Evolutionary conservation across 148 eudicot genomes (phyloP).

Genomic region (Heliamphora exappendiculata): DNA sequence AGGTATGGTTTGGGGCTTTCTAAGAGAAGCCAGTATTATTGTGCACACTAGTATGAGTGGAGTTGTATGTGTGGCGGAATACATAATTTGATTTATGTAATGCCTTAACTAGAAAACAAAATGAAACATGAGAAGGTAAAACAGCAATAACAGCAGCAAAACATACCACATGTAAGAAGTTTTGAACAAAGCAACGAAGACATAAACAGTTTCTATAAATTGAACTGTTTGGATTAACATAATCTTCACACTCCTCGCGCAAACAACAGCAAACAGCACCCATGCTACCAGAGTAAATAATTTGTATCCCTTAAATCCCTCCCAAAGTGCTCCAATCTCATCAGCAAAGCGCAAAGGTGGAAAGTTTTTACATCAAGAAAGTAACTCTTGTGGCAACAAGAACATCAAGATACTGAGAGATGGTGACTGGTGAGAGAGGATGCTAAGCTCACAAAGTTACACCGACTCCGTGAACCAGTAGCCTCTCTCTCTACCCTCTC

Average conservation of each 20-base stretch:
- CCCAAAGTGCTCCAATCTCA: conserved; percentile 17
- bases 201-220: conserved; percentile 73
- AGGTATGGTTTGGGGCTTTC: not conserved
- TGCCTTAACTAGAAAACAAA: not conserved
- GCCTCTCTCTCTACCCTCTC: conserved; percentile 38
- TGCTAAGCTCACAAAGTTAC: conserved; percentile 36
- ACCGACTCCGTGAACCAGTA: conserved; percentile 41
- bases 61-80: not conserved
- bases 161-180: conserved; percentile 71
- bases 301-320: conserved; percentile 12
- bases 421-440: conserved; percentile 41
- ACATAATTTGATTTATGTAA: not conserved
- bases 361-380: not conserved
- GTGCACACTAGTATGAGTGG: not conserved
- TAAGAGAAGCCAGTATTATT: not conserved
- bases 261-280: conserved; percentile 89
- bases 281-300: conserved; percentile 37
- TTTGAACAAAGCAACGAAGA: conserved; percentile 63
- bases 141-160: conserved; percentile 3
- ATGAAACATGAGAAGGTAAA: not conserved
- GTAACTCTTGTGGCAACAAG: not conserved
- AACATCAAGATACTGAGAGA: not conserved
- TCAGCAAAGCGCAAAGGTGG: not conserved
- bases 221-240: conserved; percentile 54
- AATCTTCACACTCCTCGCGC: conserved; percentile 68